These are phyloP conservation scores for Monosporascus sp. DNA, from an alignment of 2,329 filamentous ascomycete genomes.

Conservation along the genomic window DNA sequence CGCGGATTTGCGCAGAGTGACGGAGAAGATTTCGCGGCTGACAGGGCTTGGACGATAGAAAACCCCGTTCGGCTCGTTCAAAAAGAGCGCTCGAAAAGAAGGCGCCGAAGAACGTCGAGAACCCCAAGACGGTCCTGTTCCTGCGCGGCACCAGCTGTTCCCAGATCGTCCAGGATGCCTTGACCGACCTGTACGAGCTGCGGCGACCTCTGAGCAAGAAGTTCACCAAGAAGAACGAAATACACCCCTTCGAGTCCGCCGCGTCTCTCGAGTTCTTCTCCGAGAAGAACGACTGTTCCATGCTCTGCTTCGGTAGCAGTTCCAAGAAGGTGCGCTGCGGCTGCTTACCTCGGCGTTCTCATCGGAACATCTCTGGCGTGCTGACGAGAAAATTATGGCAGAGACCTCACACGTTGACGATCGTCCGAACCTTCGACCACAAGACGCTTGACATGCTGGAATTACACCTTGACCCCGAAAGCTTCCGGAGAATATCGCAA, in stretches of 20 bases:
- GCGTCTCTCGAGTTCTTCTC: conserved; percentile 90
- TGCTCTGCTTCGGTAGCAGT: conserved; percentile 78
- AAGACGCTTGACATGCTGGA: conserved; percentile 95
- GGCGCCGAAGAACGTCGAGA: conserved; percentile 83
- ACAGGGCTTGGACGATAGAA: conserved; percentile 31
- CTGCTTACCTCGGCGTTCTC: not conserved
- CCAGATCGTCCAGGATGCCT: conserved; percentile 73
- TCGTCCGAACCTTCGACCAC: conserved; percentile 76
- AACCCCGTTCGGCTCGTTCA: conserved; percentile 72
- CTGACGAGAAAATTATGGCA: conserved; percentile 67
- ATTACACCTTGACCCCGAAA: conserved; percentile 71
- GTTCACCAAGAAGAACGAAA: conserved; percentile 94
- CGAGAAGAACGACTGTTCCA: conserved; percentile 87
- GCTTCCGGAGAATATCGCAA: conserved; percentile 63
- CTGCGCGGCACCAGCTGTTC: conserved; percentile 83
- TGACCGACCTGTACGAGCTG: conserved; percentile 79
- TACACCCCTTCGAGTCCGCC: conserved; percentile 90
- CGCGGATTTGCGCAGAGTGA: not conserved
- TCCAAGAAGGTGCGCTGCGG: conserved; percentile 66
- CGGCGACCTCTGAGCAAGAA: conserved; percentile 81
- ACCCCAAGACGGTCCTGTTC: conserved; percentile 84
- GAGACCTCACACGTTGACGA: conserved; percentile 82
- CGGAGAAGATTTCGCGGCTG: not conserved
- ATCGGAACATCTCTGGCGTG: not conserved
- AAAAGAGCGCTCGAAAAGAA: conserved; percentile 93